These are phyloP conservation scores for Stephanodiscus minutulus DNA, from an alignment of 108 stramenopile genomes.

Conservation along the genomic window DNA sequence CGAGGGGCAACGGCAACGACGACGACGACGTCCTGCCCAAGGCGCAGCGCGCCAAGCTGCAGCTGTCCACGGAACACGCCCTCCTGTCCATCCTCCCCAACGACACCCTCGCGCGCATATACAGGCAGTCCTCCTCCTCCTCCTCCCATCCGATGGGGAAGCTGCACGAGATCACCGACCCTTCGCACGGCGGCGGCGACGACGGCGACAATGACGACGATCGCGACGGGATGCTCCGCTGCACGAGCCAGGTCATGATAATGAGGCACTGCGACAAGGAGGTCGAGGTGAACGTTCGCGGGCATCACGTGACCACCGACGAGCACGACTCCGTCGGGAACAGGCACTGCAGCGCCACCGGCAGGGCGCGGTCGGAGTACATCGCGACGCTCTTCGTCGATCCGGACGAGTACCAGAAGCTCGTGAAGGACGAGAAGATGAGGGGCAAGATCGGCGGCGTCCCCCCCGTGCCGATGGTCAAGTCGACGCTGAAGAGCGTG, in stretches of 20 bases:
- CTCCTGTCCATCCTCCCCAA: constrained; percentile 1
- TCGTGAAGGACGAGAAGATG: background rate
- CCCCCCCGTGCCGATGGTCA: constrained; percentile 17
- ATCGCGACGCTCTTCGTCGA: constrained; percentile 46
- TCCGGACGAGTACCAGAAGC: constrained; percentile 16
- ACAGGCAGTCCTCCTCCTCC: background rate
- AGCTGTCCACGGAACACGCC: constrained; percentile 5
- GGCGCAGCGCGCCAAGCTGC: background rate
- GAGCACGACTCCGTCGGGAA: constrained; percentile 26
- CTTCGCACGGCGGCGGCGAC: background rate
- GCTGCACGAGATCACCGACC: too few species aligned
- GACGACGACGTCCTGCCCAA: constrained; percentile 5
- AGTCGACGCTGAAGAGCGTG: background rate
- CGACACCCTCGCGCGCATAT: background rate
- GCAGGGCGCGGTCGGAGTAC: constrained; percentile 35
- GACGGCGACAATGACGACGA: background rate
- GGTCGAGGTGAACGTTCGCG: constrained; percentile 10
- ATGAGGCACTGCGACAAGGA: constrained; percentile 50
- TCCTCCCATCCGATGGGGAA: background rate
- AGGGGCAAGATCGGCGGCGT: background rate
- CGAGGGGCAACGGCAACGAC: background rate
- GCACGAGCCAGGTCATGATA: constrained; percentile 40
- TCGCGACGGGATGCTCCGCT: constrained; percentile 9
- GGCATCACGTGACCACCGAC: constrained; percentile 10
- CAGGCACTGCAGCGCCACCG: constrained; percentile 37